Conservation (phyloP, 2,329 filamentous ascomycete genomes). For the Penicillium sumatraense region DNA sequence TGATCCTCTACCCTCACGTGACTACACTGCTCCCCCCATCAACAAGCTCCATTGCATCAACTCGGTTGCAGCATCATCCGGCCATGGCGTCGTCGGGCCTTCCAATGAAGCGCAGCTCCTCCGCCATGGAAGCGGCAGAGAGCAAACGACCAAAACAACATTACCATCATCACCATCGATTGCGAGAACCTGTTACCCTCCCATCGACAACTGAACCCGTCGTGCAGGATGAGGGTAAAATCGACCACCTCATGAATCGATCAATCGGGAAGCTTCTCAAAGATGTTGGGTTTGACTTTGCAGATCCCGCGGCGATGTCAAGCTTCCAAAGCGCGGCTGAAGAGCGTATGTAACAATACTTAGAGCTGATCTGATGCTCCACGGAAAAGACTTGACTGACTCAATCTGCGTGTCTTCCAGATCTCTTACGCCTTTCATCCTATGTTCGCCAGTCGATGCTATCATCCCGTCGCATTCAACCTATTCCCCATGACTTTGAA, state of each 20-base stretch:
- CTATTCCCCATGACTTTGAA: constrained; percentile 64
- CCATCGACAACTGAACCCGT: constrained; percentile 39
- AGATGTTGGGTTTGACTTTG: constrained; percentile 59
- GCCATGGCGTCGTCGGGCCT: constrained; percentile 37
- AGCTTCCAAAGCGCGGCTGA: constrained; percentile 60
- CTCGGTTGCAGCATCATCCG: constrained; percentile 13
- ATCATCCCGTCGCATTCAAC: constrained; percentile 57
- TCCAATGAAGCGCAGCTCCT: constrained; percentile 40
- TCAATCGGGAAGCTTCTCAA: constrained; percentile 58
- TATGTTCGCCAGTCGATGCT: constrained; percentile 63
- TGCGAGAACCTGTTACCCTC: constrained; percentile 40
- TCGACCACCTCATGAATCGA: constrained; percentile 60
- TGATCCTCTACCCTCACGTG: constrained; percentile 27
- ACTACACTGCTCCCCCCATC: constrained; percentile 10
- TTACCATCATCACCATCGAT: constrained; percentile 49
- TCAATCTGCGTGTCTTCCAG: constrained; percentile 41
- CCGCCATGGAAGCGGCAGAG: constrained; percentile 26
- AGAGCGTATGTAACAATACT: constrained; percentile 56
- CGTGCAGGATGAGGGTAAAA: constrained; percentile 56
- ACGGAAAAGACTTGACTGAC: constrained; percentile 19
- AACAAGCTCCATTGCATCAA: constrained; percentile 19
- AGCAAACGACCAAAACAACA: constrained; percentile 42
- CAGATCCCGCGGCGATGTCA: constrained; percentile 61
- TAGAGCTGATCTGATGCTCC: background rate
- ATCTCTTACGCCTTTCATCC: constrained; percentile 59